A percentile compares a stretch with the other conserved stretches of the same genome.
Conservation (phyloP, 345 rosid genomes). For the Erucastrum elatum region DNA sequence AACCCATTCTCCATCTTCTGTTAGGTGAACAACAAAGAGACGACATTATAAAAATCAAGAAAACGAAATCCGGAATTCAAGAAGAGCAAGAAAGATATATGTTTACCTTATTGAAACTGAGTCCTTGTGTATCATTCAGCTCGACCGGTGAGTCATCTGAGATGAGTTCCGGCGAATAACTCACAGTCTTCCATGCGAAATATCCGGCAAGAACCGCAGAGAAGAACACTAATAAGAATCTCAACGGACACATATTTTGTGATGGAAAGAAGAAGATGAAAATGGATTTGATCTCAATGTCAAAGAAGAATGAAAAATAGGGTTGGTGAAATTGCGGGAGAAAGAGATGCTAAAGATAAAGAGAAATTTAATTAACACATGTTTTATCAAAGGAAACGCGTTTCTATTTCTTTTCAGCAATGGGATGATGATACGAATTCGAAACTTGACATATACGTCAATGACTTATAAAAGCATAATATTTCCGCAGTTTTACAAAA, state of each 20-base stretch:
- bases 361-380: too few species aligned
- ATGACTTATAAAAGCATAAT: not conserved
- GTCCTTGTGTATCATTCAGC: constrained; percentile 46
- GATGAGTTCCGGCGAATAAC: constrained; percentile 53
- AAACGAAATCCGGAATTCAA: not conserved
- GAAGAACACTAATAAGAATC: constrained; percentile 82
- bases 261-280: not conserved
- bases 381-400: not conserved
- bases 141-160: constrained; percentile 46
- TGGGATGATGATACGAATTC: not conserved
- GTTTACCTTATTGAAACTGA: constrained; percentile 53
- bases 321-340: constrained; percentile 8
- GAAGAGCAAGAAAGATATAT: not conserved
- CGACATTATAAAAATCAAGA: not conserved
- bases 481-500: not conserved
- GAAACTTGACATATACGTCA: not conserved
- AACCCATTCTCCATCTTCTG: constrained; percentile 69
- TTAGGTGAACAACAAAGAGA: constrained; percentile 10
- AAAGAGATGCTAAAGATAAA: too few species aligned
- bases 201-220: constrained; percentile 82
- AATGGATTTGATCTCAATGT: constrained; percentile 19
- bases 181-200: constrained; percentile 80
- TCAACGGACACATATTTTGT: constrained; percentile 71
- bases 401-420: not conserved
- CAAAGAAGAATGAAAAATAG: not conserved